Conservation (phyloP, 306 rosid genomes). For the Prosopis cineraria region DNA sequence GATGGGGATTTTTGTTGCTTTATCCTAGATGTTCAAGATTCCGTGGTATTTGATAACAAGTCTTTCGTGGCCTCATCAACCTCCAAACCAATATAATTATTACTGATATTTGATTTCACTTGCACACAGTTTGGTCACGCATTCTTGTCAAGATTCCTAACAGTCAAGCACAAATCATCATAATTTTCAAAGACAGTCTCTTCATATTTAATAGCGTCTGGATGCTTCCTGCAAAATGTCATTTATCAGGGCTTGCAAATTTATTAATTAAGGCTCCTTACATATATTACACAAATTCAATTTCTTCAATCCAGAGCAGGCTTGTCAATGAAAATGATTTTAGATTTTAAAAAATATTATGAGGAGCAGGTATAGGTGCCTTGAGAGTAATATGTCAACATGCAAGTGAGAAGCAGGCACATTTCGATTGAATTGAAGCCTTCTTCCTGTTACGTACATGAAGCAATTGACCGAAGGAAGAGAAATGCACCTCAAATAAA, state of each 20-base stretch:
- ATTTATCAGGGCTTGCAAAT: conserved; percentile 17
- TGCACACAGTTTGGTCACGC: conserved; percentile 16
- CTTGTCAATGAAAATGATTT: neutral
- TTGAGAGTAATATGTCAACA: neutral
- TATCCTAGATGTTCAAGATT: conserved; percentile 26
- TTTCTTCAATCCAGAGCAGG: neutral
- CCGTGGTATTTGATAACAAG: conserved; percentile 35
- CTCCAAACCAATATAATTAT: conserved; percentile 6
- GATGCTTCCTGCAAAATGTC: conserved; percentile 43
- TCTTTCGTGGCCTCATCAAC: conserved; percentile 6
- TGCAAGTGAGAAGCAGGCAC: neutral
- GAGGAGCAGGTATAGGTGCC: neutral
- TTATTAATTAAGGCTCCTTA: neutral
- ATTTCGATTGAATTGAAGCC: too few species aligned
- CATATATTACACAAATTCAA: neutral
- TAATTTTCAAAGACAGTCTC: conserved; percentile 38
- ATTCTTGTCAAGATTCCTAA: conserved; percentile 23
- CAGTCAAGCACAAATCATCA: conserved; percentile 38
- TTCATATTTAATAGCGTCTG: conserved; percentile 28
- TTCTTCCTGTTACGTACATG: neutral
- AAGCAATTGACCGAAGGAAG: conserved; percentile 15
- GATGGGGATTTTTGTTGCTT: conserved; percentile 41
- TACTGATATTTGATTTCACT: conserved; percentile 22
- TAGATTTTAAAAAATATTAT: neutral
- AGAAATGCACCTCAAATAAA: conserved; percentile 40